Base-by-base conservation (phyloP, 805 yeast species). In the Pichia eremophila region DNA sequence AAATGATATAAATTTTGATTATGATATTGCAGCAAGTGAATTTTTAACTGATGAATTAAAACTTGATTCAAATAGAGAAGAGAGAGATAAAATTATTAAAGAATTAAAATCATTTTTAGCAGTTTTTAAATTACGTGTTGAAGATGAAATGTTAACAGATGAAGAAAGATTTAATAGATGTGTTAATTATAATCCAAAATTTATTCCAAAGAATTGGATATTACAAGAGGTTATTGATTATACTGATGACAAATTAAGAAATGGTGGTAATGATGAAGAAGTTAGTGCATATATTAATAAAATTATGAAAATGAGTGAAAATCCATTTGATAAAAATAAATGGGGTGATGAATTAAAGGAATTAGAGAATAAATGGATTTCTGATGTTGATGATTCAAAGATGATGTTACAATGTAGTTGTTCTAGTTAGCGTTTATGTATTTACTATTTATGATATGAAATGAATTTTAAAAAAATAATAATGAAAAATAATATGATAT, bases 201-300 rank as follows among this genome's bases (percentile, higher is more conserved):
- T 91, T 58, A 74, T 85, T 7, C 93, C 96, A 19, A 73, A 91
- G 50, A 85, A 81, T 53, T 87, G 95, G 89, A 81, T 90, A 45
- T 69, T 93, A 46, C 87, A 88, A 46, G 90, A 89, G 51, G 96
- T 88, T 0, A 81, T 86, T 41, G 72, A 75, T 29, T 66, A 68
- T 41, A 72, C 81, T 0, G 47, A 50, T 4, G 48, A 40, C n/a
- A 43, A 47, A 27, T n/a, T 50, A 5, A 19, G 40, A 11, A 42
- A 29, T 15, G 35, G 35, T 17, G 25, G 42, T 28, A 85, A 79
- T 2, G 68, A 73, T 29, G 70, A 75, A 35, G 68, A 66, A n/a
- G 81, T 79, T 58, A 58, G 71, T 12, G 66, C 70, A 0, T 66
- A 75, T 39, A 67, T 89, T 51, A 59, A 77, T 31, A 85, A 85